Percentiles rank a stretch among this genome's conserved stretches.
Conservation (phyloP, 768 basidiomycete genomes). For the Goffeauzyma gilvescens region DNA sequence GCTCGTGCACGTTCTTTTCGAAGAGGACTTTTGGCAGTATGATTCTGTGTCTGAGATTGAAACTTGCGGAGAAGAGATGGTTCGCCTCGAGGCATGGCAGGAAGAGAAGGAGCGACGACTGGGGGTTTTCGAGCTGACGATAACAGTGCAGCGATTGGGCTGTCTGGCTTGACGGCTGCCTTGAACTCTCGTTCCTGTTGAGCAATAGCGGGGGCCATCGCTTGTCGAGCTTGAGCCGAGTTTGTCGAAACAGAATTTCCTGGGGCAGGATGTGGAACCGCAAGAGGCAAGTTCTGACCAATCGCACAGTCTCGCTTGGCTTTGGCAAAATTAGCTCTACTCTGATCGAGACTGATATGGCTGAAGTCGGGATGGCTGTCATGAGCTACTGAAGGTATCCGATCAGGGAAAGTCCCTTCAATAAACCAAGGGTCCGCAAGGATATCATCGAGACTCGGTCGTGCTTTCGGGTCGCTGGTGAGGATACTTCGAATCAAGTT, state of each 20-base stretch:
- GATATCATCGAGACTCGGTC: constrained; percentile 70
- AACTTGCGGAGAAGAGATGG: constrained; percentile 25
- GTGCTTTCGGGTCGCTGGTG: constrained; percentile 56
- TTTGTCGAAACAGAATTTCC: neutral
- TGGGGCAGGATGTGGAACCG: constrained; percentile 11
- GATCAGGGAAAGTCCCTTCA: constrained; percentile 57
- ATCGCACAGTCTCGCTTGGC: constrained; percentile 32
- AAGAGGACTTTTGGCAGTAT: constrained; percentile 32
- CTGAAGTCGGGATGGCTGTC: constrained; percentile 58
- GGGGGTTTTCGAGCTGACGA: constrained; percentile 57
- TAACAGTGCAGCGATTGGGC: constrained; percentile 78
- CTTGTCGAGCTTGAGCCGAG: constrained; percentile 4
- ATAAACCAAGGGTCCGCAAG: constrained; percentile 69
- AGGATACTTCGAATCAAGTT: constrained; percentile 68
- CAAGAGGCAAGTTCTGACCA: constrained; percentile 13
- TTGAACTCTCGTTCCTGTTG: constrained; percentile 77
- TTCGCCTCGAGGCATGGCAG: constrained; percentile 14
- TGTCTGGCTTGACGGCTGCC: constrained; percentile 82
- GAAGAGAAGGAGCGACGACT: constrained; percentile 38
- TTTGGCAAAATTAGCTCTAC: constrained; percentile 52
- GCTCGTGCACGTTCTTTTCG: constrained; percentile 9
- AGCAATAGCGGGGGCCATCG: constrained; percentile 25
- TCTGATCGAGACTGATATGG: constrained; percentile 42
- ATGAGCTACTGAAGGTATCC: constrained; percentile 61
- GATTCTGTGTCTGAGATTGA: constrained; percentile 32